These are phyloP conservation scores for Penicillium alfredii DNA, from an alignment of 495 filamentous ascomycete species.

Conservation along the genomic window DNA sequence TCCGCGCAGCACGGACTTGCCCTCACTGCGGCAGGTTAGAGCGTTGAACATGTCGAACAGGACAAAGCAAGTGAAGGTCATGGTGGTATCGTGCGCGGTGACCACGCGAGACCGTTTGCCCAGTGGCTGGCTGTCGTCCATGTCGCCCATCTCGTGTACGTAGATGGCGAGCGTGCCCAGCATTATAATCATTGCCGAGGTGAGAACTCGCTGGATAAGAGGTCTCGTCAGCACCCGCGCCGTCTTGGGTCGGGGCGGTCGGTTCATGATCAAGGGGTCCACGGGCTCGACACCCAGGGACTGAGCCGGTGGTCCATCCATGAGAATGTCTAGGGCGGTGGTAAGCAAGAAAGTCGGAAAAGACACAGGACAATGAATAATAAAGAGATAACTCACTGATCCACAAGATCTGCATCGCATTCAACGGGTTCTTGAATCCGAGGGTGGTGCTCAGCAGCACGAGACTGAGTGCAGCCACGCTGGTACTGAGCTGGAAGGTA, in stretches of 20 bases:
- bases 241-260: slow-evolving; percentile 75
- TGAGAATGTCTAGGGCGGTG: slow-evolving; percentile 96
- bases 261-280: slow-evolving; percentile 88
- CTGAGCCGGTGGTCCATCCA: slow-evolving; percentile 97
- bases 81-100: slow-evolving; percentile 91
- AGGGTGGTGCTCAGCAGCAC: slow-evolving; percentile 87
- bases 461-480: slow-evolving; percentile 84
- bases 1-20: slow-evolving; percentile 78
- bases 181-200: slow-evolving; percentile 86
- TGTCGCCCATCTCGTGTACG: slow-evolving; percentile 78
- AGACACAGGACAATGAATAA: slow-evolving; percentile 1
- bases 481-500: slow-evolving; percentile 96
- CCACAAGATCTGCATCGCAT: slow-evolving; percentile 99
- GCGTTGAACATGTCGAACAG: slow-evolving; percentile 99
- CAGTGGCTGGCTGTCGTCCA: slow-evolving; percentile 26
- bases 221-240: slow-evolving; percentile 81
- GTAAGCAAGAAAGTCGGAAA: slow-evolving; percentile 23
- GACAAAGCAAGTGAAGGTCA: slow-evolving; percentile 98
- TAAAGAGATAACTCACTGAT: slow-evolving; percentile 67
- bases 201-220: slow-evolving; percentile 77
- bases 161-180: slow-evolving; percentile 86
- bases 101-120: slow-evolving; percentile 53
- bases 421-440: slow-evolving; percentile 89
- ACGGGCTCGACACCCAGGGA: slow-evolving; percentile 95
- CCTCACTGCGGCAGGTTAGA: slow-evolving; percentile 84